Evolutionary conservation across 1,284 basidiomycete genomes (phyloP).

Genomic region (Malassezia globosa): DNA sequence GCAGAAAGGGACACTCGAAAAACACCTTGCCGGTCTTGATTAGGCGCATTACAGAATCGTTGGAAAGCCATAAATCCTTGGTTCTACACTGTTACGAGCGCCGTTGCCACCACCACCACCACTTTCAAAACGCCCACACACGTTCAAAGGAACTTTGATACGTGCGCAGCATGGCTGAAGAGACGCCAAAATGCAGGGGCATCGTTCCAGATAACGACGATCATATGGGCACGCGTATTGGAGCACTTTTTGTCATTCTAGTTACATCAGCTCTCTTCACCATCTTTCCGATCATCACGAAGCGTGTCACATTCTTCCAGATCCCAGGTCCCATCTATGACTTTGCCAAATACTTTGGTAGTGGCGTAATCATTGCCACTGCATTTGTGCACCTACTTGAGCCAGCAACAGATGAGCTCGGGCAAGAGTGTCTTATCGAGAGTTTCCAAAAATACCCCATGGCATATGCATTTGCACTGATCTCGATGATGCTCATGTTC

Average conservation of each 20-base stretch:
- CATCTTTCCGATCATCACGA: conserved; percentile 69
- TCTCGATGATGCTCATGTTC: conserved; percentile 38
- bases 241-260: conserved; percentile 76
- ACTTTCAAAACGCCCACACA: not conserved
- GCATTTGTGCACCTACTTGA: conserved; percentile 49
- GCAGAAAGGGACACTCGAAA: too few species aligned
- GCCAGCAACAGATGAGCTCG: conserved; percentile 35
- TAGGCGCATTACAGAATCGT: not conserved
- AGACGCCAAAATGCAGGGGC: not conserved
- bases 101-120: not conserved
- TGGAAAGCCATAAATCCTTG: not conserved
- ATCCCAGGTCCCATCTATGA: conserved; percentile 42
- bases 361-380: conserved; percentile 62
- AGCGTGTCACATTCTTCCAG: conserved; percentile 49
- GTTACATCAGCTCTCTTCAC: conserved; percentile 54
- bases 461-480: conserved; percentile 41
- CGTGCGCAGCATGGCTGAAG: conserved; percentile 3
- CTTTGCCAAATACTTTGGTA: conserved; percentile 90
- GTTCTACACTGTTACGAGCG: not conserved
- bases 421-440: conserved; percentile 27
- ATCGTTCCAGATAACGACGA: not conserved
- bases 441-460: conserved; percentile 33
- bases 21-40: not conserved
- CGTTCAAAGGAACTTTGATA: not conserved
- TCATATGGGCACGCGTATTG: conserved; percentile 51